phyloP scores from a whole-genome alignment of 139 green algal species.

The Tetradesmus obliquus region DNA sequence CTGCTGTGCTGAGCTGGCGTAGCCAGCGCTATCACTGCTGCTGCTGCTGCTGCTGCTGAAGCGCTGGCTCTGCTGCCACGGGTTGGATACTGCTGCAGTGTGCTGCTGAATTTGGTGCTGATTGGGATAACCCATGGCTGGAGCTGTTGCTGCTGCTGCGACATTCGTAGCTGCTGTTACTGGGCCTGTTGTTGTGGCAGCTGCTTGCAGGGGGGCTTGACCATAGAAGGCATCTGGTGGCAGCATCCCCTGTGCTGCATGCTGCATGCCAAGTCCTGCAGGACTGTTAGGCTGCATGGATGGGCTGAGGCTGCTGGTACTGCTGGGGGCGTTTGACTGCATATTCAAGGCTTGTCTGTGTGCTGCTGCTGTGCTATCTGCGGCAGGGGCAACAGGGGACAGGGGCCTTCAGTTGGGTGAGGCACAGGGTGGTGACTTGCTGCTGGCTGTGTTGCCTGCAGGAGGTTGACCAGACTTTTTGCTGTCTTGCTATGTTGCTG shows the following conservation, averaged over 20 bases:
- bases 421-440: too few species aligned
- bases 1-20: not conserved
- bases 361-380: not conserved
- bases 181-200: not conserved
- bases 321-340: not conserved
- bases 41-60: not conserved
- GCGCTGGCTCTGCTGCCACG: not conserved
- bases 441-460: not conserved
- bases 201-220: not conserved
- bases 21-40: not conserved
- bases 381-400: too few species aligned
- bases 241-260: not conserved
- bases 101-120: not conserved
- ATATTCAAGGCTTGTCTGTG: too few species aligned
- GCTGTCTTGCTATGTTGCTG: not conserved
- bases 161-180: not conserved
- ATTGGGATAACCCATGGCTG: not conserved
- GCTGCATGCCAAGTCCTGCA: not conserved
- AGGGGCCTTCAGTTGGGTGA: too few species aligned
- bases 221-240: not conserved
- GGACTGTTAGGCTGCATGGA: not conserved
- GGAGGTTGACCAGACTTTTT: not conserved
- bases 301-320: not conserved
- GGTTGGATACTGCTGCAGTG: not conserved
- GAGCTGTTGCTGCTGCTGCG: not conserved